phyloP scores from a whole-genome alignment of 371 early-diverging fungal species.

The Amoeboaphelidium protococcarum region DNA sequence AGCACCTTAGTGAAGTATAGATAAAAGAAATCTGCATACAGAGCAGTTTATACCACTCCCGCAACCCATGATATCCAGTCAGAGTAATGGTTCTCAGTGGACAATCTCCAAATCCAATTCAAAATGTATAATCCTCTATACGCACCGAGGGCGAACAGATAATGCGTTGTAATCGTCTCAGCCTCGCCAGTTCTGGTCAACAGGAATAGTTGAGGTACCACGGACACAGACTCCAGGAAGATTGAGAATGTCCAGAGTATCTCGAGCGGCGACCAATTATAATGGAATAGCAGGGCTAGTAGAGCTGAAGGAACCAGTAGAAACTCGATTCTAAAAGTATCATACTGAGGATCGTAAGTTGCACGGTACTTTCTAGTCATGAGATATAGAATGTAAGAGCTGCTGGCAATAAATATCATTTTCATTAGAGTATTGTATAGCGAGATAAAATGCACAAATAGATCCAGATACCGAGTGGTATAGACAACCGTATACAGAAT shows the following conservation, averaged over 20 bases:
- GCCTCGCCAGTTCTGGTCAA: slow-evolving; percentile 89
- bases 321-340: slow-evolving; percentile 35
- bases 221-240: slow-evolving; percentile 88
- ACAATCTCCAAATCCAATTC: slow-evolving; percentile 73
- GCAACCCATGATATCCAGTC: slow-evolving; percentile 49
- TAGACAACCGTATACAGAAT: slow-evolving; percentile 80
- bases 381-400: slow-evolving; percentile 64
- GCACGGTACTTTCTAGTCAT: slow-evolving; percentile 66
- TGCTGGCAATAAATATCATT: slow-evolving; percentile 62
- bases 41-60: slow-evolving; percentile 76
- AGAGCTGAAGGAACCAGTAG: slow-evolving; percentile 4
- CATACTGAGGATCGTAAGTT: slow-evolving; percentile 68
- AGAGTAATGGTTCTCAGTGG: slow-evolving; percentile 1
- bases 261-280: slow-evolving; percentile 11
- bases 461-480: slow-evolving; percentile 80
- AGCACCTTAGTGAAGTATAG: slow-evolving; percentile 78
- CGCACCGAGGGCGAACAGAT: slow-evolving; percentile 87
- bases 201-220: slow-evolving; percentile 94
- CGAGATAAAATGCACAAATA: slow-evolving; percentile 39
- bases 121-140: slow-evolving; percentile 86
- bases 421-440: slow-evolving; percentile 92
- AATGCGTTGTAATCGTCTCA: slow-evolving; percentile 93
- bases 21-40: slow-evolving; percentile 95
- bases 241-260: slow-evolving; percentile 86
- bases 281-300: background rate